phyloP scores from a whole-genome alignment of 2,329 filamentous ascomycete species.

The Metarhizium robertsii region DNA sequence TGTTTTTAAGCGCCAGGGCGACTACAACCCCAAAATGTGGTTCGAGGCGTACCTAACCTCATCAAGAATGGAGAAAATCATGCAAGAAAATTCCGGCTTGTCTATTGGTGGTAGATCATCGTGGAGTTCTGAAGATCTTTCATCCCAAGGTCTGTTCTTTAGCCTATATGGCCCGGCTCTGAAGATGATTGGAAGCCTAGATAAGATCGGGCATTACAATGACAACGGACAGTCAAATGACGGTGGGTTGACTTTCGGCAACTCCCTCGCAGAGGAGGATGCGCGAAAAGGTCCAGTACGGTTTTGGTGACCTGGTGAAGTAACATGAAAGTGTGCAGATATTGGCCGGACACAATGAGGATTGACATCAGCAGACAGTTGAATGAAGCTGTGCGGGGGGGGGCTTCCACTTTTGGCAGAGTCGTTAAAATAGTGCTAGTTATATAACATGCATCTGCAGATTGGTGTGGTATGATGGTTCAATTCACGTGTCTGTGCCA shows the following conservation, averaged over 20 bases:
- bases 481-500: too few relatives aligned
- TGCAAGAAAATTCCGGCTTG: conserved; percentile 17
- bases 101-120: conserved; percentile 15
- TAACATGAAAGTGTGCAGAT: neutral
- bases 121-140: conserved; percentile 16
- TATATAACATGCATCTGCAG: neutral
- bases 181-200: conserved; percentile 21
- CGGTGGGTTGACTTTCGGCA: neutral
- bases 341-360: neutral
- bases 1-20: neutral
- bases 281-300: neutral
- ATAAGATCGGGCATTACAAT: conserved; percentile 19
- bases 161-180: conserved; percentile 19
- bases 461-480: neutral
- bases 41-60: conserved; percentile 21
- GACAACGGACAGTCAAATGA: conserved; percentile 12
- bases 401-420: too few relatives aligned
- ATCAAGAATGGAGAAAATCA: conserved; percentile 5
- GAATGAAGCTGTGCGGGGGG: neutral
- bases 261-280: neutral
- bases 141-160: conserved; percentile 13
- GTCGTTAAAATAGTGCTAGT: too few relatives aligned
- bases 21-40: conserved; percentile 9
- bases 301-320: conserved; percentile 7
- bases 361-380: neutral